Evolutionary conservation across 768 basidiomycete species (phyloP).

Genomic region (Leccinum boreale): DNA sequence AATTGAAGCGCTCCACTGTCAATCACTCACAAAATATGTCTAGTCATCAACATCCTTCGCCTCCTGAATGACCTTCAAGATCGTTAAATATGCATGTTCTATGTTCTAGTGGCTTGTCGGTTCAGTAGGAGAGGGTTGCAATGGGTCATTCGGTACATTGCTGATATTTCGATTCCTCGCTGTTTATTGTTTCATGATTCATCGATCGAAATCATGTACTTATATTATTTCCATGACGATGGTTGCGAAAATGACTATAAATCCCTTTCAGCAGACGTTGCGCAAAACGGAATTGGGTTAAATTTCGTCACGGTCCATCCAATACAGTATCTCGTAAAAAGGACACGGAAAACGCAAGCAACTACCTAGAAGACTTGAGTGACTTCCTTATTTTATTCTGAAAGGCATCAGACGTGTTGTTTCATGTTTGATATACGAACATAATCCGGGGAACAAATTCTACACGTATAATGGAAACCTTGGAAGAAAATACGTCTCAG

Average conservation of each 20-base stretch:
- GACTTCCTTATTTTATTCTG: no score
- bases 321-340: neutral
- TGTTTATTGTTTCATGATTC: slow-evolving; percentile 10
- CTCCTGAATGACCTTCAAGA: slow-evolving; percentile 60
- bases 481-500: no score
- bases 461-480: no score
- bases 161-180: neutral
- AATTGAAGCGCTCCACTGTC: neutral
- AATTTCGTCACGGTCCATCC: neutral
- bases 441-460: no score
- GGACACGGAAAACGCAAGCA: neutral
- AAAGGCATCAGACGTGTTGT: no score
- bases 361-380: no score
- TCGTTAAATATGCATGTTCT: slow-evolving; percentile 23
- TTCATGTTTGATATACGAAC: no score
- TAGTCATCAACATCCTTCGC: slow-evolving; percentile 84
- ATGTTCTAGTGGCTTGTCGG: neutral
- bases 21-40: neutral
- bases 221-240: slow-evolving; percentile 16
- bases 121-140: neutral
- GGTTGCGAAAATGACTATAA: slow-evolving; percentile 1
- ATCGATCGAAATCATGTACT: slow-evolving; percentile 2
- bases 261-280: neutral
- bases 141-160: neutral
- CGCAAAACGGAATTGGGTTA: neutral